Evolutionary conservation across 1,284 basidiomycete species (phyloP).

Genomic region (Pseudozyma thailandica): DNA sequence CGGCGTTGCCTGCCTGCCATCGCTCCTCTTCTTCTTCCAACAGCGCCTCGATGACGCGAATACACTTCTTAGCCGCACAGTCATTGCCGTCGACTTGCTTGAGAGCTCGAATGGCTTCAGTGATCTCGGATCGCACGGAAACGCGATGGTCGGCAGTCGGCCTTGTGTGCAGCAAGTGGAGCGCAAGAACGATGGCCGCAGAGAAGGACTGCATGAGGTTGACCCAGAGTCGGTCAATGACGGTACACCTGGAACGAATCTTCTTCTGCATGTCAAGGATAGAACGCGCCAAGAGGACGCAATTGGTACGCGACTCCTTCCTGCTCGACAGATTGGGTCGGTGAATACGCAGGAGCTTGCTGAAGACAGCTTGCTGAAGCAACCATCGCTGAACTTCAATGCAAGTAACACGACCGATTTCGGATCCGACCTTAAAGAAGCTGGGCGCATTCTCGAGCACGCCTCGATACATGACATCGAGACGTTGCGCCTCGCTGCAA

Average conservation of each 20-base stretch:
- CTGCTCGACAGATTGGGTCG: constrained; percentile 54
- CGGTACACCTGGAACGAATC: constrained; percentile 55
- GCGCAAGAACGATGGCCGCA: constrained; percentile 61
- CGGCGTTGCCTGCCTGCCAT: constrained; percentile 53
- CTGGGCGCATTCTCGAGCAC: constrained; percentile 54
- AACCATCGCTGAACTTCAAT: constrained; percentile 64
- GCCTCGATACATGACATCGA: constrained; percentile 53
- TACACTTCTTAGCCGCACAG: constrained; percentile 52
- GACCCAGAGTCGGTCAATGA: constrained; percentile 60
- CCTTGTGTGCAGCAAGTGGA: constrained; percentile 60
- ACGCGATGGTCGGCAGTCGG: constrained; percentile 43
- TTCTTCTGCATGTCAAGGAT: constrained; percentile 64
- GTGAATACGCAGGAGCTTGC: constrained; percentile 62
- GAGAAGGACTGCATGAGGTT: constrained; percentile 61
- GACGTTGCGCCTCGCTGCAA: constrained; percentile 34
- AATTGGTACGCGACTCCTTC: constrained; percentile 54
- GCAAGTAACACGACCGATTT: constrained; percentile 45
- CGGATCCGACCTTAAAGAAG: constrained; percentile 61
- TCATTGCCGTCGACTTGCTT: constrained; percentile 50
- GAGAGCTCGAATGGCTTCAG: constrained; percentile 60
- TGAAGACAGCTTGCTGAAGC: constrained; percentile 63
- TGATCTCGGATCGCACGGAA: constrained; percentile 60
- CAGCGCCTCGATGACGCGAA: constrained; percentile 62
- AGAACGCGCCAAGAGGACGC: constrained; percentile 60
- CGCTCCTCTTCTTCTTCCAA: constrained; percentile 62